Conservation (phyloP, 169 alveolate species). For the Plasmodium fragile region DNA sequence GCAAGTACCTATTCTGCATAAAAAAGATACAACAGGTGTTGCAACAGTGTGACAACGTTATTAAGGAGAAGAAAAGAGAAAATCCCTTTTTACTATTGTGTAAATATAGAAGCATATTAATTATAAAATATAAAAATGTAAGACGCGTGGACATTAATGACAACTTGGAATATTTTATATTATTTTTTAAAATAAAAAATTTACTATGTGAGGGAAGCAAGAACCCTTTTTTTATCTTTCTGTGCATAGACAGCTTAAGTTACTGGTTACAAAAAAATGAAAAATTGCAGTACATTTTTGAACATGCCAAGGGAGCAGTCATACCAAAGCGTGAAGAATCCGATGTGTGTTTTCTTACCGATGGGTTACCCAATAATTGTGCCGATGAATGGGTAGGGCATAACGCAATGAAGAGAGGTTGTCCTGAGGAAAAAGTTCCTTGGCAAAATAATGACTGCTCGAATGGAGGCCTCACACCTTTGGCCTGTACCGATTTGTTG, state of each 20-base stretch:
- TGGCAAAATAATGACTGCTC: not conserved
- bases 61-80: conserved; percentile 65
- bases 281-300: conserved; percentile 40
- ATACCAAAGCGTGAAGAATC: conserved; percentile 3
- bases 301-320: not conserved
- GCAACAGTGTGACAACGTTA: conserved; percentile 42
- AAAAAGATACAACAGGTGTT: conserved; percentile 27
- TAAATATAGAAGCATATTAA: conserved; percentile 74
- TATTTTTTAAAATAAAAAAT: conserved; percentile 70
- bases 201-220: conserved; percentile 31
- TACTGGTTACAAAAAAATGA: conserved; percentile 75
- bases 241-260: conserved; percentile 69
- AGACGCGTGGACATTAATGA: conserved; percentile 24
- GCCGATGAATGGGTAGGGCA: not conserved
- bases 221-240: conserved; percentile 64
- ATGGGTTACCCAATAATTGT: not conserved
- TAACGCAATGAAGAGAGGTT: conserved; percentile 8
- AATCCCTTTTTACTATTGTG: conserved; percentile 72
- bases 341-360: not conserved
- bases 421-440: not conserved
- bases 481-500: not conserved
- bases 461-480: not conserved
- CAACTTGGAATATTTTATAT: conserved; percentile 41
- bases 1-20: conserved; percentile 13
- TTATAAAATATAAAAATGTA: conserved; percentile 75